phyloP scores from a whole-genome alignment of 257 asterid genomes.

The Mitragyna speciosa region DNA sequence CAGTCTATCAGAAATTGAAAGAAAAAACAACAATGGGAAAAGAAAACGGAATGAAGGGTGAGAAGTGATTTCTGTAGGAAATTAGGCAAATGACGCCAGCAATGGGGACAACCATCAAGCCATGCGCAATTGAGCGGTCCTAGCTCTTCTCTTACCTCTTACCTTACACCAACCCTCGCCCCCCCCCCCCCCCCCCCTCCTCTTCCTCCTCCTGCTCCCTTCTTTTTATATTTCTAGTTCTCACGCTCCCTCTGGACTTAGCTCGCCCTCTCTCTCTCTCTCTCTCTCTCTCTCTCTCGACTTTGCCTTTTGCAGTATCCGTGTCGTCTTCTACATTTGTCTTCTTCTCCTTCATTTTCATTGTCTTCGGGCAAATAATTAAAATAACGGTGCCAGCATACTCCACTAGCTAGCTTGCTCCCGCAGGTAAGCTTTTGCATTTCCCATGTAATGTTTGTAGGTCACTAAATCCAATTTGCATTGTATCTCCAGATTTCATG shows the following conservation, averaged over 20 bases:
- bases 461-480: neutral
- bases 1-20: neutral
- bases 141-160: neutral
- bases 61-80: slow-evolving; percentile 16
- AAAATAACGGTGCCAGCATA: neutral
- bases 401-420: neutral
- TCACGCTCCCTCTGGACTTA: neutral
- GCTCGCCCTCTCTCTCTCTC: slow-evolving; percentile 13
- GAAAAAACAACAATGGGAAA: neutral
- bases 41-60: neutral
- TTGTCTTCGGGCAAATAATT: too few relatives aligned
- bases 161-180: neutral
- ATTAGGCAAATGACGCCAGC: slow-evolving; percentile 36
- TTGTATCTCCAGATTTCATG: neutral
- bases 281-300: slow-evolving; percentile 3
- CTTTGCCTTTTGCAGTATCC: neutral
- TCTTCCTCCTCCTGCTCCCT: neutral
- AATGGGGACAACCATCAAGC: slow-evolving; percentile 59
- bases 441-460: slow-evolving; percentile 8
- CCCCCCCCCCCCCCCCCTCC: slow-evolving; percentile 6
- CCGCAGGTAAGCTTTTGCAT: slow-evolving; percentile 22
- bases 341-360: slow-evolving; percentile 6
- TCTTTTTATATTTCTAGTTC: slow-evolving; percentile 8
- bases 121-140: slow-evolving; percentile 83
- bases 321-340: slow-evolving; percentile 28